Evolutionary conservation across 2,329 filamentous ascomycete genomes (phyloP).

Genomic region (Didymellaceae sp.): DNA sequence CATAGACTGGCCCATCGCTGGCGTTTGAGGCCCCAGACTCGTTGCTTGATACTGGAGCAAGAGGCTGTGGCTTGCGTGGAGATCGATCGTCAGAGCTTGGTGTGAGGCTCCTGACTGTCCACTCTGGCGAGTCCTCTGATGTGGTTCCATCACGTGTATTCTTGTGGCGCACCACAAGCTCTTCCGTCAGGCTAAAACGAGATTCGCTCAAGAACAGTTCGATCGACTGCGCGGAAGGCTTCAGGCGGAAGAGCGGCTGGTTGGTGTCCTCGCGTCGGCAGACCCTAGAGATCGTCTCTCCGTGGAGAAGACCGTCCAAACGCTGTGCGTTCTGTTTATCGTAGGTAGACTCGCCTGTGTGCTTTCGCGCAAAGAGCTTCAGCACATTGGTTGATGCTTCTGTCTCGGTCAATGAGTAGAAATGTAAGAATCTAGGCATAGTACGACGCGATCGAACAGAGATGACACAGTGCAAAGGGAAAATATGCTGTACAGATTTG

Average conservation of each 20-base stretch:
- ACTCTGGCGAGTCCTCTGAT: slow-evolving; percentile 2
- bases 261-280: slow-evolving; percentile 4
- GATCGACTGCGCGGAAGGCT: not conserved
- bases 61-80: not conserved
- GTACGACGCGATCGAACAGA: not conserved
- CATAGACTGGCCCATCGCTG: no score
- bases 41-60: not conserved
- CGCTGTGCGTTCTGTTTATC: slow-evolving; percentile 1
- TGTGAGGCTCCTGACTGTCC: slow-evolving; percentile 10
- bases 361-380: not conserved
- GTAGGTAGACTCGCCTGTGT: not conserved
- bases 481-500: not conserved
- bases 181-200: not conserved
- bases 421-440: slow-evolving; percentile 9
- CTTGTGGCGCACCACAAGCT: slow-evolving; percentile 2
- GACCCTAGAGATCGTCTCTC: not conserved
- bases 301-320: not conserved
- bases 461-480: not conserved
- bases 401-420: slow-evolving; percentile 7
- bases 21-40: not conserved
- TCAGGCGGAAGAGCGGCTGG: not conserved
- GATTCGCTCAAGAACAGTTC: not conserved
- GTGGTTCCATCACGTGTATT: not conserved
- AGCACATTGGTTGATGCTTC: not conserved
- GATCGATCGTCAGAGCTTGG: slow-evolving; percentile 13